These are phyloP conservation scores for Agroathelia rolfsii DNA, from an alignment of 1,284 basidiomycete species.

Conservation along the genomic window DNA sequence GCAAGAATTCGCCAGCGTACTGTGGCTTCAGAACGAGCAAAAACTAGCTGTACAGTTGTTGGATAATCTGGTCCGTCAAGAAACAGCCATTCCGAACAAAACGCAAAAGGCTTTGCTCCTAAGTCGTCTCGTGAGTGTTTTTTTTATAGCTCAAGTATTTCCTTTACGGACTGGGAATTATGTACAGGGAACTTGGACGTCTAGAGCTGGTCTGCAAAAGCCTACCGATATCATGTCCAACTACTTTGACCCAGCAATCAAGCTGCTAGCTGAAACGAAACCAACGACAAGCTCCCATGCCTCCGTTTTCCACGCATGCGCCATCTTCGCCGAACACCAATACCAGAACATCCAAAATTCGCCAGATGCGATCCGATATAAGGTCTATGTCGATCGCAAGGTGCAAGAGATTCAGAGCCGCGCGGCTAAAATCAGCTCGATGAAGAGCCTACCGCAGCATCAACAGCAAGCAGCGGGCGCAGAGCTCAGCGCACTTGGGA, in stretches of 20 bases:
- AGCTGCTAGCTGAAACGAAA: slow-evolving; percentile 24
- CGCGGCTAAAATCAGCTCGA: slow-evolving; percentile 30
- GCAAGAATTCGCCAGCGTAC: slow-evolving; percentile 80
- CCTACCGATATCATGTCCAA: slow-evolving; percentile 63
- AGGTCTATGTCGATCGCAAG: slow-evolving; percentile 68
- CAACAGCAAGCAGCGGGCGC: slow-evolving; percentile 15
- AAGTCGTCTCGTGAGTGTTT: slow-evolving; percentile 45
- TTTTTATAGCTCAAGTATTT: slow-evolving; percentile 2
- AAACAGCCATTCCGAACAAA: slow-evolving; percentile 11
- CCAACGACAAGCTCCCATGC: slow-evolving; percentile 31
- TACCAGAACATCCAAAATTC: slow-evolving; percentile 64
- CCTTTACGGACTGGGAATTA: slow-evolving; percentile 4
- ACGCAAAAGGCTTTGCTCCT: slow-evolving; percentile 39
- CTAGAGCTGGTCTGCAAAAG: slow-evolving; percentile 77
- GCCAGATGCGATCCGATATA: slow-evolving; percentile 64
- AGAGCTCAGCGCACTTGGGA: slow-evolving; percentile 15
- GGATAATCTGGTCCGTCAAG: slow-evolving; percentile 32
- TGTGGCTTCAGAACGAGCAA: slow-evolving; percentile 86
- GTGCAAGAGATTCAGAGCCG: slow-evolving; percentile 49
- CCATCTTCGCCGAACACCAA: slow-evolving; percentile 83
- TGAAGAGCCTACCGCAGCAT: not conserved
- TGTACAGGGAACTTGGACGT: slow-evolving; percentile 78
- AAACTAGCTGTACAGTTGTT: slow-evolving; percentile 75
- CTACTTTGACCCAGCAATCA: slow-evolving; percentile 63
- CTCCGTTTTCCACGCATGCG: slow-evolving; percentile 75